Evolutionary conservation across 805 yeast genomes (phyloP).

Genomic region (Wickerhamia fluorescens): DNA sequence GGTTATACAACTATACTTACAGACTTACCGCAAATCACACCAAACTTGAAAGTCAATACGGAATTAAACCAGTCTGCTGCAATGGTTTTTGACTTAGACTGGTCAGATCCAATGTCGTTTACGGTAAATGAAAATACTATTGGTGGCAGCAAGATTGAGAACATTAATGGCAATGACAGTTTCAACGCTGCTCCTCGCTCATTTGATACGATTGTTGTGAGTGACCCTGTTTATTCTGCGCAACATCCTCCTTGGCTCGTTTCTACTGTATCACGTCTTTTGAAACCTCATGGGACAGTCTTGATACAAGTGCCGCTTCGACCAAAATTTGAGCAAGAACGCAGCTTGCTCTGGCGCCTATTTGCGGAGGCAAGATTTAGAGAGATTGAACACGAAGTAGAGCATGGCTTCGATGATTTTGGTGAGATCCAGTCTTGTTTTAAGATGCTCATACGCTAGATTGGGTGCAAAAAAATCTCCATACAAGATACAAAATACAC

Average conservation of each 20-base stretch:
- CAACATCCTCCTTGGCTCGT: conserved; percentile 73
- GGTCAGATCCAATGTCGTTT: conserved; percentile 57
- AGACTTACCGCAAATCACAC: conserved; percentile 72
- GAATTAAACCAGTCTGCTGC: conserved; percentile 37
- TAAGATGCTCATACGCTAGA: conserved; percentile 19
- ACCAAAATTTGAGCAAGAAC: conserved; percentile 53
- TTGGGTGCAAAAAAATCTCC: conserved; percentile 1
- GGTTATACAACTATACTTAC: conserved; percentile 54
- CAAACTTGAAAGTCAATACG: conserved; percentile 58
- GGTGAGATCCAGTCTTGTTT: conserved; percentile 61
- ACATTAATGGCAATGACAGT: conserved; percentile 13
- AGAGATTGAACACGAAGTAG: conserved; percentile 34
- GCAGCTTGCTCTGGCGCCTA: conserved; percentile 53
- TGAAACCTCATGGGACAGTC: conserved; percentile 38
- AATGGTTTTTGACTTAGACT: conserved; percentile 57
- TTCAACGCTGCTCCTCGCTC: too few species aligned
- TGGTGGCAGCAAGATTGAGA: too few species aligned
- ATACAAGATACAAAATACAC: too few species aligned
- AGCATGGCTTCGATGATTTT: conserved; percentile 79
- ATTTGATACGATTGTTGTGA: conserved; percentile 59
- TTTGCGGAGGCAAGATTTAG: conserved; percentile 31
- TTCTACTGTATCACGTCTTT: conserved; percentile 46
- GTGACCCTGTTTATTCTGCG: conserved; percentile 86
- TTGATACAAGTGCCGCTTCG: conserved; percentile 75
- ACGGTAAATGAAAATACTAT: background rate